Base-by-base conservation (phyloP, 202 grass and related monocot genomes). In the Panicum virgatum region DNA sequence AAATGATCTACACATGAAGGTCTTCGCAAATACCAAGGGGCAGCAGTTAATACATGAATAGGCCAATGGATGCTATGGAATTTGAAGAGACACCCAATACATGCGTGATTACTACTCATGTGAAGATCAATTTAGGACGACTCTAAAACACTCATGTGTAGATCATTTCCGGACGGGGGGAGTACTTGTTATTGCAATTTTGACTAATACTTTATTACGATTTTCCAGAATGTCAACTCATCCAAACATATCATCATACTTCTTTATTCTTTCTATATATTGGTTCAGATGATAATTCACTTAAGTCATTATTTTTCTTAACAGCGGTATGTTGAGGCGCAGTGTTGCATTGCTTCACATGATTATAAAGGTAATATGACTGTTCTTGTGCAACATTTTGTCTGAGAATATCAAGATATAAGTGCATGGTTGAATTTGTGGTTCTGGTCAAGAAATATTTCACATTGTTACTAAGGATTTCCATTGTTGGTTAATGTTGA, bases 281-380 rank as follows among this genome's bases (percentile, higher is more conserved):
- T 70, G 44, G 15, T 66, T 80, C 30, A 66, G 50, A 40, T 29
- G 47, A 44, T 77, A 52, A 54, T 74, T 81, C 9, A 80, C 36
- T 78, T 45, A 16, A 69, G 47, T 65, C 42, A 56, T 79, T 53
- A 18, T 83, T 83, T n/a, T 81, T 84, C 46, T 86, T 70, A 78
- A 76, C 79, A 98, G 96, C 68, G 92, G 9, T 98, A 98, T 85
- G 92, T 98, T 50, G 96, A 98, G 76, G 96, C 92, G 13, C 96
- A 98, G 58, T 98, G 96, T 72, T 98, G 80, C 82, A 89, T 98
- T 98, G 90, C 90, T 91, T 89, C 82, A 62, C 90, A 93, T 80
- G 96, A 98, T 89, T 98, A 98, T 80, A 98, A 93, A 98, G 96
- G 96, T 98, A 88, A 36, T 29, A 36, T 12, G 69, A 48, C 40